Percentiles rank a stretch among this genome's conserved stretches.
Conservation (phyloP, 306 rosid species). For the Cucumis cinereus region DNA sequence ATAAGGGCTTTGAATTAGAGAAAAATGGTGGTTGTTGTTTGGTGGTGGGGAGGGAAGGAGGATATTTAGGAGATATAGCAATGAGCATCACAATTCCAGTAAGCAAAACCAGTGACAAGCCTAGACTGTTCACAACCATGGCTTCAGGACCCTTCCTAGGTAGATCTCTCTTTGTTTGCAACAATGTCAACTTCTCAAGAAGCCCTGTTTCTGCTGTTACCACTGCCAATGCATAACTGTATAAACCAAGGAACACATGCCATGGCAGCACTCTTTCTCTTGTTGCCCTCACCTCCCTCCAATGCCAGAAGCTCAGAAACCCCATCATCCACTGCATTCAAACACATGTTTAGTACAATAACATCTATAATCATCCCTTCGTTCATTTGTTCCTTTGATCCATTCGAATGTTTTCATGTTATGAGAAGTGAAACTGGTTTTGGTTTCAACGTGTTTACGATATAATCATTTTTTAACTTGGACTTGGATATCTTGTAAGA, state of each 20-base stretch:
- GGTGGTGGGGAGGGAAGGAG: conserved; percentile 20
- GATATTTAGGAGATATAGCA: conserved; percentile 55
- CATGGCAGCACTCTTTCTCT: conserved; percentile 62
- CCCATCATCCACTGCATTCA: conserved; percentile 69
- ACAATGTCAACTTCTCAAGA: conserved; percentile 64
- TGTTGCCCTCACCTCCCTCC: conserved; percentile 45
- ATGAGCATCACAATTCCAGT: conserved; percentile 56
- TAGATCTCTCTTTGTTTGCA: conserved; percentile 52
- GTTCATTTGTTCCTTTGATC: background rate
- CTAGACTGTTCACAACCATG: conserved; percentile 57
- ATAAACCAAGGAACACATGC: conserved; percentile 77
- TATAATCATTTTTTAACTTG: background rate
- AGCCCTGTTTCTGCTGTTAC: conserved; percentile 90
- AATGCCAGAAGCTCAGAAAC: conserved; percentile 82
- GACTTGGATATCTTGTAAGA: background rate
- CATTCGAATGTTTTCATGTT: background rate
- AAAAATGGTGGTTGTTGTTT: conserved; percentile 21
- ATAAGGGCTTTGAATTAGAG: conserved; percentile 30
- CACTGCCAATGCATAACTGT: conserved; percentile 64
- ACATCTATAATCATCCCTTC: background rate
- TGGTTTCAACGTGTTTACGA: background rate
- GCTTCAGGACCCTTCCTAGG: conserved; percentile 41
- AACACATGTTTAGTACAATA: background rate
- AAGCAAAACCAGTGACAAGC: conserved; percentile 50
- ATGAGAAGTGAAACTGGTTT: background rate